Conservation (phyloP, 2,329 filamentous ascomycete species). For the Scytalidium sp. region DNA sequence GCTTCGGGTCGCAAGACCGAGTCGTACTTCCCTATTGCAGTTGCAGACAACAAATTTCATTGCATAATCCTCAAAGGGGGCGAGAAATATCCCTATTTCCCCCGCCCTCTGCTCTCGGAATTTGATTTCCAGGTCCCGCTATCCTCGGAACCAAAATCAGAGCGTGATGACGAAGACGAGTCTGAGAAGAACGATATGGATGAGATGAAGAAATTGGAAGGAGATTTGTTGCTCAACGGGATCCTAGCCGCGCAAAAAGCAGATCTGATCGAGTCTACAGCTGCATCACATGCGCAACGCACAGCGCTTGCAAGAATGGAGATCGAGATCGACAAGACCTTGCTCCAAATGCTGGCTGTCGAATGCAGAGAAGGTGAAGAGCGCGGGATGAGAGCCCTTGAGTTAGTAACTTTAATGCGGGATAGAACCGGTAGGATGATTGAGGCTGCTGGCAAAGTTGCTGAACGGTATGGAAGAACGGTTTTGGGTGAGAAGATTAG, state of each 20-base stretch:
- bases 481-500: conserved; percentile 89
- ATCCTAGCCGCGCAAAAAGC: conserved; percentile 71
- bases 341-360: conserved; percentile 82
- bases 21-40: conserved; percentile 91
- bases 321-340: conserved; percentile 82
- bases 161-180: conserved; percentile 26
- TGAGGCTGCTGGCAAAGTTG: conserved; percentile 86
- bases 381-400: conserved; percentile 88
- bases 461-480: conserved; percentile 75
- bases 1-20: conserved; percentile 84
- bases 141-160: conserved; percentile 46
- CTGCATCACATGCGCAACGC: conserved; percentile 62
- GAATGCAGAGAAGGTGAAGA: conserved; percentile 95
- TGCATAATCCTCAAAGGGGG: conserved; percentile 98
- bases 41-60: conserved; percentile 88
- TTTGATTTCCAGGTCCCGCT: conserved; percentile 90
- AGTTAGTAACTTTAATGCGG: conserved; percentile 82
- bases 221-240: conserved; percentile 73
- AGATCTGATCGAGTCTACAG: conserved; percentile 69
- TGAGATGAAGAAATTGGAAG: conserved; percentile 68
- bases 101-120: conserved; percentile 82
- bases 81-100: conserved; percentile 91
- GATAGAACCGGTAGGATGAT: conserved; percentile 86
- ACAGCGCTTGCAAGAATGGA: conserved; percentile 67
- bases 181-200: conserved; percentile 32